These are phyloP conservation scores for Austroboletus novae-zelandiae DNA, from an alignment of 1,284 basidiomycete species.

Conservation along the genomic window DNA sequence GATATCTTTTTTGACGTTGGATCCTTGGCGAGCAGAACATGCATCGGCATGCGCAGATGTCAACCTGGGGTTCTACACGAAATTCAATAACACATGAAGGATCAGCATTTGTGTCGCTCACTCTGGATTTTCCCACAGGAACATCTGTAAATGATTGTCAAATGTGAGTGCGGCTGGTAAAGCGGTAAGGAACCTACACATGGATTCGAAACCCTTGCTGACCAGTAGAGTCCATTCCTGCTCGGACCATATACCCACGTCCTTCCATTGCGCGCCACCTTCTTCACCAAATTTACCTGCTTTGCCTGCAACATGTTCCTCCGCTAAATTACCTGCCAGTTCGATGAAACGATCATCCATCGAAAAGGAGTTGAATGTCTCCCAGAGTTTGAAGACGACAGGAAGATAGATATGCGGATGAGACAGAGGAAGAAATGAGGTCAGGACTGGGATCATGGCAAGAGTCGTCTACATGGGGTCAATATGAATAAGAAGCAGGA, in stretches of 20 bases:
- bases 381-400: constrained; percentile 79
- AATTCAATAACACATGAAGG: not conserved
- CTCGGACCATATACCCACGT: constrained; percentile 87
- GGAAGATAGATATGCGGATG: constrained; percentile 71
- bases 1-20: constrained; percentile 77
- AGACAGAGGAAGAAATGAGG: constrained; percentile 74
- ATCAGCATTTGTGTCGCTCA: constrained; percentile 29
- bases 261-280: constrained; percentile 62
- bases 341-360: constrained; percentile 88
- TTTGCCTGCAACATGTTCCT: constrained; percentile 73
- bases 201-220: constrained; percentile 83
- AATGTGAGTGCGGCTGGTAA: constrained; percentile 32
- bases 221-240: constrained; percentile 85
- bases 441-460: constrained; percentile 68
- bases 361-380: constrained; percentile 77
- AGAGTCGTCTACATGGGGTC: constrained; percentile 49
- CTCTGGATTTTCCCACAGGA: constrained; percentile 67
- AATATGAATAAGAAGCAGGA: not conserved
- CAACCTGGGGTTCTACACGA: constrained; percentile 53
- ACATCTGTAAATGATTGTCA: constrained; percentile 59
- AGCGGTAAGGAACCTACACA: constrained; percentile 57
- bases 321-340: constrained; percentile 71
- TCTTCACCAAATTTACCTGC: constrained; percentile 50
- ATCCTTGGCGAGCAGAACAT: constrained; percentile 58
- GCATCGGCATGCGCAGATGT: constrained; percentile 71